These are phyloP conservation scores for Debaryomyces castellii DNA, from an alignment of 805 yeast species.

Conservation along the genomic window DNA sequence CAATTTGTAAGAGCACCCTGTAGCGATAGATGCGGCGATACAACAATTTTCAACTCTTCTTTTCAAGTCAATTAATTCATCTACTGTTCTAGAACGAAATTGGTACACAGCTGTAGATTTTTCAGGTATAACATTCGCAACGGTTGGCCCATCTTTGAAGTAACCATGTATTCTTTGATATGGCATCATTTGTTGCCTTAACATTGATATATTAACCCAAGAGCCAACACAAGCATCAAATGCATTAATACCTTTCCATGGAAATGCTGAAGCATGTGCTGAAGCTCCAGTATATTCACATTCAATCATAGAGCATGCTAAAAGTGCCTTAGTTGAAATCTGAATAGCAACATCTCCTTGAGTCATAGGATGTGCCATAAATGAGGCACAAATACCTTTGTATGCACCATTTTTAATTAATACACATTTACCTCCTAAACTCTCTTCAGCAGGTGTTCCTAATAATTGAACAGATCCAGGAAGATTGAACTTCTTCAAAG, in stretches of 20 bases:
- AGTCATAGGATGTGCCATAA: conserved; percentile 24
- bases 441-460: conserved; percentile 29
- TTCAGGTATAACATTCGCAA: conserved; percentile 22
- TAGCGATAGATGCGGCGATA: conserved; percentile 22
- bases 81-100: conserved; percentile 14
- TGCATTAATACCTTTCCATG: conserved; percentile 28
- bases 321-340: conserved; percentile 12
- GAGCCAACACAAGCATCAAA: conserved; percentile 23
- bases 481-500: conserved; percentile 16
- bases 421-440: conserved; percentile 23
- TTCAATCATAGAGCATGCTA: conserved; percentile 11
- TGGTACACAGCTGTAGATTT: conserved; percentile 14
- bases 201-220: conserved; percentile 20
- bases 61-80: conserved; percentile 14
- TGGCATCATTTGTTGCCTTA: conserved; percentile 23
- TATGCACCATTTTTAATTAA: conserved; percentile 24
- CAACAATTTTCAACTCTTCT: conserved; percentile 26
- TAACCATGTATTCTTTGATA: conserved; percentile 21
- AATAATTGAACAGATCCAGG: conserved; percentile 24
- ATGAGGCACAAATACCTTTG: conserved; percentile 17
- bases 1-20: conserved; percentile 29
- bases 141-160: conserved; percentile 19
- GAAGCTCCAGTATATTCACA: conserved; percentile 21
- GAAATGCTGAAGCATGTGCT: conserved; percentile 27
- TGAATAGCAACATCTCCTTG: background rate